phyloP scores from a whole-genome alignment of 768 basidiomycete species.

The Trametes elegans region DNA sequence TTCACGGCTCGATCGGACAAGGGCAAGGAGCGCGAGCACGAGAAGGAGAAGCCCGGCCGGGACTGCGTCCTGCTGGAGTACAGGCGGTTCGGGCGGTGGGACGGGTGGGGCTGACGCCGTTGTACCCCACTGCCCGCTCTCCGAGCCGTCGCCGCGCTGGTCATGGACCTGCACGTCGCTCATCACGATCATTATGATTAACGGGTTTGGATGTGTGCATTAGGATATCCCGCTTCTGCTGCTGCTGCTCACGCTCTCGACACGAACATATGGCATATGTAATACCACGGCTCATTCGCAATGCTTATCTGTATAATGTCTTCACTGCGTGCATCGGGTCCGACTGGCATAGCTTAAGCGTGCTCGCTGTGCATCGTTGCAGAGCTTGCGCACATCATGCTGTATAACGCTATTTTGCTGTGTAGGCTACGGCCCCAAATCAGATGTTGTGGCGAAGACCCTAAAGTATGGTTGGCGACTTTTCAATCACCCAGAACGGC shows the following conservation, averaged over 20 bases:
- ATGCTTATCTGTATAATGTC: constrained; percentile 4
- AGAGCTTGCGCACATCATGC: too few species aligned
- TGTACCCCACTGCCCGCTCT: too few species aligned
- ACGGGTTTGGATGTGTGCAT: constrained; percentile 6
- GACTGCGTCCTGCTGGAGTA: constrained; percentile 75
- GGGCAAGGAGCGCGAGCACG: constrained; percentile 63
- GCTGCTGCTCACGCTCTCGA: constrained; percentile 4
- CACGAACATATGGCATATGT: constrained; percentile 6
- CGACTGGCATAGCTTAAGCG: too few species aligned
- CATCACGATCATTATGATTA: constrained; percentile 3
- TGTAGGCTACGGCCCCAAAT: too few species aligned
- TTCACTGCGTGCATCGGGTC: too few species aligned
- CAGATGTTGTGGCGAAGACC: too few species aligned
- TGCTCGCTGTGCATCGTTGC: too few species aligned
- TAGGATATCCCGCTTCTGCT: constrained; percentile 3
- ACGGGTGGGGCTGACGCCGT: constrained; percentile 62
- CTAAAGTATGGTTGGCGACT: too few species aligned
- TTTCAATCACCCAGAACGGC: too few species aligned
- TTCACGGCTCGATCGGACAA: constrained; percentile 43
- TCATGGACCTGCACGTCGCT: background rate
- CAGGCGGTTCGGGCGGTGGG: constrained; percentile 82
- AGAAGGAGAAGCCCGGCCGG: constrained; percentile 56
- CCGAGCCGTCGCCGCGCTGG: background rate
- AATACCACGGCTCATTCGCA: constrained; percentile 1
- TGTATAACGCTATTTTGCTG: too few species aligned